Evolutionary conservation across 2,329 filamentous ascomycete species (phyloP), one percentile per base, ranked within the genome.

Genomic region (Setomelanomma holmii): DNA sequence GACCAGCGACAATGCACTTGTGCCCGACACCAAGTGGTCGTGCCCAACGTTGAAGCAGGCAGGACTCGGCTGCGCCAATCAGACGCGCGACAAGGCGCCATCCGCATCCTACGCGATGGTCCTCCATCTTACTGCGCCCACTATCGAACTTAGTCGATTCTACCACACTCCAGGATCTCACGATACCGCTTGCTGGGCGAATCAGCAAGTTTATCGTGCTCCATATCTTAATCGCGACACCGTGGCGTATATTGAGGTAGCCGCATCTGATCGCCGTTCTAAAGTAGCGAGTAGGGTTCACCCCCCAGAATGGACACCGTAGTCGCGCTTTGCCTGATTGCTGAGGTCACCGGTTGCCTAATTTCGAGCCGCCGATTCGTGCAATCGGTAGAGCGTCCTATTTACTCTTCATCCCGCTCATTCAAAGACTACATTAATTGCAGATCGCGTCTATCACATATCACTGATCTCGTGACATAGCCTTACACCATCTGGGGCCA

Each of bases 21-120:
- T 61, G 58, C 58, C 60, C 60, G 45, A 63, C 7, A 20, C 1
- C 1, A 40, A 30, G 45, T 30, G 12, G 27, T 23, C 38, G 43
- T 36, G 58, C 64, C 65, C 63, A 59, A 68, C 36, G 46, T 50
- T 43, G 41, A 44, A 40, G 45, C 56, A 64, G 55, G 60, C 60
- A 60, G 53, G 60, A 47, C 45, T 41, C 33, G 10, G 39, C 51
- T 43, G 34, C 40, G 43, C 65, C 64, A 69, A 68, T 69, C 42
- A 55, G 40, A 27, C 49, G 51, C 61, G 60, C 64, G 56, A 59
- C 51, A 52, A 14, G 40, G 42, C 34, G 35, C 46, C 51, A 53
- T 46, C 38, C 42, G 39, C 30, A 30, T 23, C 49, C 48, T 48
- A 46, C 45, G 45, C 52, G 42, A 45, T 39, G 30, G 55, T 61